phyloP scores from a whole-genome alignment of 331 rosid genomes.

The Erythrophleum ivorense region DNA sequence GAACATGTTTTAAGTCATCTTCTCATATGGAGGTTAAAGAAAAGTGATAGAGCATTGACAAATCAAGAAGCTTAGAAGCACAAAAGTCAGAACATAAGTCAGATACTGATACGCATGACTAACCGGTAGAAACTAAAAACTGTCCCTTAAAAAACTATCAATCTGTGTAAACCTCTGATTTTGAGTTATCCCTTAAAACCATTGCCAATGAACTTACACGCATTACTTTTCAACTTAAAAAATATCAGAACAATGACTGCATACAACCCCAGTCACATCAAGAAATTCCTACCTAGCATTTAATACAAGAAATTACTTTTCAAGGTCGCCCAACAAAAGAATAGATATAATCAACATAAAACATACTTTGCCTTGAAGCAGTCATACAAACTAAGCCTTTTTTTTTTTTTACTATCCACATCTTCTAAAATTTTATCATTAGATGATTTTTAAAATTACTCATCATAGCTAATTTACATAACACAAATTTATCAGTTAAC shows the following conservation, averaged over 20 bases:
- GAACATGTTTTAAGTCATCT: conserved; percentile 11
- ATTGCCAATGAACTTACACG: not conserved
- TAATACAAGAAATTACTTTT: conserved; percentile 1
- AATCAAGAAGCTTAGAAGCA: conserved; percentile 7
- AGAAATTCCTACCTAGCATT: not conserved
- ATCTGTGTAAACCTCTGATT: not conserved
- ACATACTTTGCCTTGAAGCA: not conserved
- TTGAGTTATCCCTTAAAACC: conserved; percentile 12
- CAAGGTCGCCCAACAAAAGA: not conserved
- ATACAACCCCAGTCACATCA: conserved; percentile 7
- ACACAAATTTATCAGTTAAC: not conserved
- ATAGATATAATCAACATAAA: conserved; percentile 10
- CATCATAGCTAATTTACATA: not conserved
- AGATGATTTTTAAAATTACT: conserved; percentile 18
- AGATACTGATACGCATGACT: conserved; percentile 7
- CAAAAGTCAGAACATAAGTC: not conserved
- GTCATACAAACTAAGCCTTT: conserved; percentile 3
- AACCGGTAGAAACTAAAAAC: conserved; percentile 12
- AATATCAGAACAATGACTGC: conserved; percentile 22
- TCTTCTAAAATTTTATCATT: conserved; percentile 17
- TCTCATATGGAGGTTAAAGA: not conserved
- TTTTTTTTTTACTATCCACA: conserved; percentile 7
- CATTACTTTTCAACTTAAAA: not conserved
- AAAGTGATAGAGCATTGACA: not conserved
- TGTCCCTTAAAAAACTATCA: not conserved